Percentiles rank a stretch among this genome's conserved stretches.
phyloP scores from a whole-genome alignment of 805 yeast species.

The Myxozyma mucilagina region DNA sequence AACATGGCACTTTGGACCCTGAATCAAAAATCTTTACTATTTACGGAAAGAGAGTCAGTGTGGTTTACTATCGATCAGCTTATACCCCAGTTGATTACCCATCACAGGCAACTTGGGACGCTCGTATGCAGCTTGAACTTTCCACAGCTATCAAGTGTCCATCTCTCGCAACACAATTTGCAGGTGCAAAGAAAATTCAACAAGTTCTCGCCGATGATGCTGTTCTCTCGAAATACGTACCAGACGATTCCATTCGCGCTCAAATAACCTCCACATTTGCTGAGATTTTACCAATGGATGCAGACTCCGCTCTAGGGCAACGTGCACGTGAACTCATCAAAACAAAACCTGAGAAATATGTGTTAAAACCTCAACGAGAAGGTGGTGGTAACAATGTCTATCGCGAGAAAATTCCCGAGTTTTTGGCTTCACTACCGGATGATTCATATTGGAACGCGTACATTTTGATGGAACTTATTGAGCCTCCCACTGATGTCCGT shows the following conservation, averaged over 20 bases:
- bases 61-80: slow-evolving; percentile 88
- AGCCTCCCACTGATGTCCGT: slow-evolving; percentile 60
- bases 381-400: slow-evolving; percentile 98
- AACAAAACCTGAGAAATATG: slow-evolving; percentile 62
- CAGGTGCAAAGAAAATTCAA: slow-evolving; percentile 93
- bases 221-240: slow-evolving; percentile 51
- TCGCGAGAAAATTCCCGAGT: slow-evolving; percentile 78
- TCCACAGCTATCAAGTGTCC: slow-evolving; percentile 90
- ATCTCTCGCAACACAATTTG: slow-evolving; percentile 78
- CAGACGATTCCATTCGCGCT: slow-evolving; percentile 35
- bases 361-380: slow-evolving; percentile 95
- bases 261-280: slow-evolving; percentile 65
- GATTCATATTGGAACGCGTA: slow-evolving; percentile 79
- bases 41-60: slow-evolving; percentile 63
- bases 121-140: slow-evolving; percentile 69
- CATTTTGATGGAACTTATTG: slow-evolving; percentile 89
- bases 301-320: slow-evolving; percentile 41
- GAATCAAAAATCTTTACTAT: slow-evolving; percentile 11
- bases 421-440: slow-evolving; percentile 59
- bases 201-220: slow-evolving; percentile 70
- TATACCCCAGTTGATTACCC: slow-evolving; percentile 83
- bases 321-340: slow-evolving; percentile 29
- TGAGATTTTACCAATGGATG: slow-evolving; percentile 82
- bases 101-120: slow-evolving; percentile 68
- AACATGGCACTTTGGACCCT: slow-evolving; percentile 22